Evolutionary conservation across 768 basidiomycete genomes (phyloP).

Genomic region (Rhizopogon vinicolor): DNA sequence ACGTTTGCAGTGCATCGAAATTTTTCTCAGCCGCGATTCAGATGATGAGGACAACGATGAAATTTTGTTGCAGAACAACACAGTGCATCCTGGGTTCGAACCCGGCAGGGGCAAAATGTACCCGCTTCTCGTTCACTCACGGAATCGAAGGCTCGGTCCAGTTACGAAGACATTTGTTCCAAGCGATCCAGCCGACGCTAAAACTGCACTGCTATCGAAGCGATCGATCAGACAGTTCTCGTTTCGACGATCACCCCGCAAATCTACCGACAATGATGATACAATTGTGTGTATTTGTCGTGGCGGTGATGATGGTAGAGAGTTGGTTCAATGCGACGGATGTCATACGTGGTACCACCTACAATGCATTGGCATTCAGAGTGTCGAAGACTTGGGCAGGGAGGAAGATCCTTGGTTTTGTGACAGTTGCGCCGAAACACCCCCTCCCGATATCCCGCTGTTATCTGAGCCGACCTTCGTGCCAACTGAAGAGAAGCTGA

Average conservation of each 20-base stretch:
- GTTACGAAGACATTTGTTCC: constrained; percentile 35
- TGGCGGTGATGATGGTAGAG: constrained; percentile 65
- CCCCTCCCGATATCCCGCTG: constrained; percentile 29
- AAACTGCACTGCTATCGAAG: constrained; percentile 68
- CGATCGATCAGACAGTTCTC: constrained; percentile 60
- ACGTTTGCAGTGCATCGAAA: constrained; percentile 60
- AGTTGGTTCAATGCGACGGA: constrained; percentile 77
- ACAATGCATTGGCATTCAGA: constrained; percentile 68
- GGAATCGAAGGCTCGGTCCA: constrained; percentile 7
- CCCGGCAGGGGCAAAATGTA: constrained; percentile 59
- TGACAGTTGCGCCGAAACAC: constrained; percentile 50
- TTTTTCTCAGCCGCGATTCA: constrained; percentile 70
- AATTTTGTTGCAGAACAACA: background rate
- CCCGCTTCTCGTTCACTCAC: constrained; percentile 42
- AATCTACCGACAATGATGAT: constrained; percentile 37
- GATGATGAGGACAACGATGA: constrained; percentile 43
- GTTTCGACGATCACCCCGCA: constrained; percentile 39
- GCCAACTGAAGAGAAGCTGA: constrained; percentile 51
- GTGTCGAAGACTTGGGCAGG: constrained; percentile 58
- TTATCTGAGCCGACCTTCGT: constrained; percentile 63
- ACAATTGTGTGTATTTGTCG: constrained; percentile 62
- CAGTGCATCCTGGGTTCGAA: background rate
- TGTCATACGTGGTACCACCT: constrained; percentile 84
- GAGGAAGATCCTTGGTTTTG: constrained; percentile 80
- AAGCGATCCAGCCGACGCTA: constrained; percentile 73